Base-by-base conservation (phyloP, 176 grass and related monocot species). In the Thalia dealbata region DNA sequence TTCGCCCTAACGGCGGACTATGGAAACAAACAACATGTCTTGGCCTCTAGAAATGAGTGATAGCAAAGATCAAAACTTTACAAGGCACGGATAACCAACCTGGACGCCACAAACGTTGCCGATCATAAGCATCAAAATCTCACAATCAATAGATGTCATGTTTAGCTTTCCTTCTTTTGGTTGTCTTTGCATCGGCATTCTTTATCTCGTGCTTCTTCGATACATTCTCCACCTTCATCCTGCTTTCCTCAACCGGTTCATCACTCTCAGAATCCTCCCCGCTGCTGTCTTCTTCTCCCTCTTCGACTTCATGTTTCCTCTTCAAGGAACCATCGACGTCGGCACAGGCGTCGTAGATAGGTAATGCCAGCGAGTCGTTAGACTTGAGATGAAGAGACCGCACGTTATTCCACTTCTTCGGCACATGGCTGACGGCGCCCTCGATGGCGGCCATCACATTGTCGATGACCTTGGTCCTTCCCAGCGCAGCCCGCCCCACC, bases 361-460 rank as follows among this genome's bases (percentile, higher is more conserved):
- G 87, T 70, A 90, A 71, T 54, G 87, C 83, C 44, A 86, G 9
- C 9, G 87, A 90, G 61, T 90, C 80, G 26, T 83, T 71, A 12
- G 83, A 44, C 81, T 86, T 90, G 3, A 90, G 28, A 76, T 90
- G 83, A 66, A 90, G 78, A 30, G 81, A 83, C 65, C 78, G 77
- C 78, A 90, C 83, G 69, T 90, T 90, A 80, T 55, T 83, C 83
- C 87, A 90, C 78, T 86, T 90, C 83, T 72, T 83, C 48, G 87
- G 87, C 44, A 90, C 87, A 72, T 75, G 70, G 41, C 74, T 51
- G 3, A 78, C 81, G 50, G 78, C 78, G 15, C 78, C 87, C 78
- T 90, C 83, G 27, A 76, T 80, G 0, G 83, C 87, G 69, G 83
- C 83, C 51, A 81, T 50, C 32, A 90, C 74, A 73, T 90, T 90